These are phyloP conservation scores for Inga leiocalycina DNA, from an alignment of 306 rosid genomes.

Conservation along the genomic window DNA sequence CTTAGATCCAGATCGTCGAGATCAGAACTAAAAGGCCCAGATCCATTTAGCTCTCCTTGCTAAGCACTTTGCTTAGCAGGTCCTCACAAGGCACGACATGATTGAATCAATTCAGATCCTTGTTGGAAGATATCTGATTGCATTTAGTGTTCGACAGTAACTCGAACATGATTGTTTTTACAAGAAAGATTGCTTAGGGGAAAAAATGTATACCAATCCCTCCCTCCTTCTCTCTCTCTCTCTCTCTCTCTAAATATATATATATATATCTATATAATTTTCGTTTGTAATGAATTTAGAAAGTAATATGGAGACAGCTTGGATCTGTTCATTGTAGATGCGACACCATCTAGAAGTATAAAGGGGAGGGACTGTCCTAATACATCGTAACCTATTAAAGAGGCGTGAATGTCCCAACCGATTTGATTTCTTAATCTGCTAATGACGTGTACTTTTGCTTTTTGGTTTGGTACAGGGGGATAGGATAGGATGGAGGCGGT, in stretches of 20 bases:
- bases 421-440: not conserved
- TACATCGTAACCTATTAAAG: not conserved
- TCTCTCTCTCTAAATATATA: too few relatives aligned
- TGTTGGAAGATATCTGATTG: fast-evolving
- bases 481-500: not conserved
- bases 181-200: fast-evolving
- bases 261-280: too few relatives aligned
- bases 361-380: not conserved
- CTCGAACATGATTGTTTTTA: too few relatives aligned
- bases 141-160: too few relatives aligned
- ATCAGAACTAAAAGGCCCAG: too few relatives aligned
- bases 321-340: not conserved
- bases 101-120: too few relatives aligned
- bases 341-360: not conserved
- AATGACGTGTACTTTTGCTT: not conserved
- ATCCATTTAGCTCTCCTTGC: fast-evolving
- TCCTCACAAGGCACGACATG: too few relatives aligned
- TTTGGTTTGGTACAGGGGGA: not conserved
- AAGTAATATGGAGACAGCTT: not conserved
- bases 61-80: too few relatives aligned
- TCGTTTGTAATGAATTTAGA: not conserved
- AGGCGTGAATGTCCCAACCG: not conserved
- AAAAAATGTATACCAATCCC: too few relatives aligned
- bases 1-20: too few relatives aligned
- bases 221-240: too few relatives aligned